Evolutionary conservation across 805 yeast genomes (phyloP).

Genomic region (Yamadazyma phyllophila): DNA sequence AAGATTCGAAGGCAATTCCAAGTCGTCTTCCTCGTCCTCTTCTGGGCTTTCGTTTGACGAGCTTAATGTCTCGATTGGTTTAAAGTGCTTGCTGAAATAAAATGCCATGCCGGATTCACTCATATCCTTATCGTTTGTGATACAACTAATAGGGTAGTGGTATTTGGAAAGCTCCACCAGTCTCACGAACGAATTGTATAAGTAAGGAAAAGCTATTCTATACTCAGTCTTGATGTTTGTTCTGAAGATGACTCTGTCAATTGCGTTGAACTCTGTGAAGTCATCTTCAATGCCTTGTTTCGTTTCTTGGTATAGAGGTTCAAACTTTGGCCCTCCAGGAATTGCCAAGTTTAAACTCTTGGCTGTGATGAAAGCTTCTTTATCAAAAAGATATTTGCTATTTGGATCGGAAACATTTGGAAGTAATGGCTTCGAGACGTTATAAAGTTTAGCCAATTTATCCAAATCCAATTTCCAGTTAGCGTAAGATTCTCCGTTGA

Average conservation of each 20-base stretch:
- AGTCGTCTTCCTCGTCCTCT: slow-evolving; percentile 23
- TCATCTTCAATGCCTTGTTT: slow-evolving; percentile 59
- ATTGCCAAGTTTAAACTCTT: slow-evolving; percentile 83
- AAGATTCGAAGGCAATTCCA: slow-evolving; percentile 29
- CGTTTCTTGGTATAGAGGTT: slow-evolving; percentile 68
- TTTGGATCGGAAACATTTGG: slow-evolving; percentile 59
- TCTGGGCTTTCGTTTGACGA: slow-evolving; percentile 16
- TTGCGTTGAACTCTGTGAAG: slow-evolving; percentile 83
- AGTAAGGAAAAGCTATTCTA: slow-evolving; percentile 78
- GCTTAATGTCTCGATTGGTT: slow-evolving; percentile 45
- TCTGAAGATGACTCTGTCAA: slow-evolving; percentile 84
- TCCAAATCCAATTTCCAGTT: slow-evolving; percentile 64
- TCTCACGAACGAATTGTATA: slow-evolving; percentile 76
- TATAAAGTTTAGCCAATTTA: slow-evolving; percentile 62
- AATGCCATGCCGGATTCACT: slow-evolving; percentile 22
- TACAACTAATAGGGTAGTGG: slow-evolving; percentile 59
- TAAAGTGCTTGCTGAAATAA: slow-evolving; percentile 28
- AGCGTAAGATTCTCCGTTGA: slow-evolving; percentile 77
- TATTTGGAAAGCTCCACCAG: slow-evolving; percentile 63
- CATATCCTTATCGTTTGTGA: slow-evolving; percentile 40
- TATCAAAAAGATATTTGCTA: slow-evolving; percentile 70
- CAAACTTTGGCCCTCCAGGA: slow-evolving; percentile 97
- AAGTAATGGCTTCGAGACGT: slow-evolving; percentile 69
- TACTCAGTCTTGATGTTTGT: slow-evolving; percentile 77
- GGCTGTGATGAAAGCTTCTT: slow-evolving; percentile 80